A percentile compares a stretch with the other conserved stretches of the same genome.
Evolutionary conservation across 2,329 filamentous ascomycete genomes (phyloP).

Genomic region (Colletotrichum chrysophilum): DNA sequence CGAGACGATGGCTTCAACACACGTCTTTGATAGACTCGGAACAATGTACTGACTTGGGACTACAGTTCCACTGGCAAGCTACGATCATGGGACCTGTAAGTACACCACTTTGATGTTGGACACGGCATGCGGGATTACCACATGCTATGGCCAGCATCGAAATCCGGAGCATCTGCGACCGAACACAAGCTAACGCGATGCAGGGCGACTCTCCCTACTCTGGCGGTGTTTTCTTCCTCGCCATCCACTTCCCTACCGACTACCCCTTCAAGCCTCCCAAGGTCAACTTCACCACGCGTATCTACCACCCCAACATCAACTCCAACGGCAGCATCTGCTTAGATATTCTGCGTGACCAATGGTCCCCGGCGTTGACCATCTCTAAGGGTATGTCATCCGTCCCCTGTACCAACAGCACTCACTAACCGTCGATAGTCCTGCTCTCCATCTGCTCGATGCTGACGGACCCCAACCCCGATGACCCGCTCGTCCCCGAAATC

Average conservation of each 20-base stretch:
- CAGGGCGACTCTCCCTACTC: slow-evolving; percentile 97
- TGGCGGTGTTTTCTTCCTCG: slow-evolving; percentile 97
- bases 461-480: slow-evolving; percentile 98
- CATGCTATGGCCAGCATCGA: not conserved
- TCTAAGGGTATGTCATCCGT: slow-evolving; percentile 78
- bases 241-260: slow-evolving; percentile 99
- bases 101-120: slow-evolving; percentile 29
- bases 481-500: slow-evolving; percentile 98
- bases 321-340: slow-evolving; percentile 99
- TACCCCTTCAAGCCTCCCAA: slow-evolving; percentile 99
- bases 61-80: slow-evolving; percentile 99
- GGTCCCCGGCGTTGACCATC: slow-evolving; percentile 97
- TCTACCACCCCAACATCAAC: slow-evolving; percentile 99
- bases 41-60: slow-evolving; percentile 2
- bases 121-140: not conserved
- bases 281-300: slow-evolving; percentile 99
- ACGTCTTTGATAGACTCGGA: not conserved
- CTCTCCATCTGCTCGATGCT: slow-evolving; percentile 99
- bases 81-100: slow-evolving; percentile 99
- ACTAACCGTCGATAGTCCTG: slow-evolving; percentile 65
- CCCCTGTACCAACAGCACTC: not conserved
- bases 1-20: slow-evolving; percentile 20
- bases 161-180: not conserved
- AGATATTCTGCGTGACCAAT: slow-evolving; percentile 98
- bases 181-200: not conserved